Evolutionary conservation across 306 rosid genomes (phyloP).

Genomic region (Oemleria cerasiformis): DNA sequence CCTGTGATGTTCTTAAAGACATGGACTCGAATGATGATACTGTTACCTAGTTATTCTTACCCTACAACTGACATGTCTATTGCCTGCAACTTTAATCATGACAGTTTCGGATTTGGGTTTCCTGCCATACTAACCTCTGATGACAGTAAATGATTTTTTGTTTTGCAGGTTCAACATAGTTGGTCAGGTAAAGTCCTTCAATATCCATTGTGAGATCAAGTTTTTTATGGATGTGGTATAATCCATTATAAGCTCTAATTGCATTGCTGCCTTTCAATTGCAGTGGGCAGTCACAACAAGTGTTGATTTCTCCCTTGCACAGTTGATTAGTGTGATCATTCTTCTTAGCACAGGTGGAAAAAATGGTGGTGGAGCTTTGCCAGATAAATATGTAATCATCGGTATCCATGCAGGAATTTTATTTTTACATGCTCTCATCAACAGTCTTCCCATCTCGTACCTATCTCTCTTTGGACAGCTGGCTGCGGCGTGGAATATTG

Average conservation of each 20-base stretch:
- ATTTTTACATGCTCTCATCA: constrained; percentile 68
- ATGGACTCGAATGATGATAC: background rate
- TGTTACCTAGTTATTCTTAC: constrained; percentile 5
- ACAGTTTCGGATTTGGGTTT: constrained; percentile 15
- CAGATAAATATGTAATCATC: constrained; percentile 72
- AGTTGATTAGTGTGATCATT: constrained; percentile 79
- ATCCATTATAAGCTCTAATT: constrained; percentile 24
- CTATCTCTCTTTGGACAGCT: constrained; percentile 86
- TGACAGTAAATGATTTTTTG: constrained; percentile 25
- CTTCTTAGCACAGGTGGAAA: constrained; percentile 90
- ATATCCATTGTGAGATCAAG: constrained; percentile 28
- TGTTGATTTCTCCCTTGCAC: constrained; percentile 84
- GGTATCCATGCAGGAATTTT: constrained; percentile 70
- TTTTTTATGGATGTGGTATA: constrained; percentile 18
- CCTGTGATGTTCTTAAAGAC: background rate
- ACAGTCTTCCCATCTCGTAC: constrained; percentile 74
- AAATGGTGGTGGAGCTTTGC: constrained; percentile 74
- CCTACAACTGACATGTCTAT: constrained; percentile 20
- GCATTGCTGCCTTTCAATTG: constrained; percentile 37
- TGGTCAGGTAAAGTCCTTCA: constrained; percentile 73
- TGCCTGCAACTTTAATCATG: constrained; percentile 13
- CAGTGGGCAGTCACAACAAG: constrained; percentile 99
- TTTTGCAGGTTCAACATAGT: constrained; percentile 93
- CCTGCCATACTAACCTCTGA: constrained; percentile 24
- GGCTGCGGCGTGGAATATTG: constrained; percentile 82